Conservation (phyloP, 768 basidiomycete genomes). For the Mycena alexandri region DNA sequence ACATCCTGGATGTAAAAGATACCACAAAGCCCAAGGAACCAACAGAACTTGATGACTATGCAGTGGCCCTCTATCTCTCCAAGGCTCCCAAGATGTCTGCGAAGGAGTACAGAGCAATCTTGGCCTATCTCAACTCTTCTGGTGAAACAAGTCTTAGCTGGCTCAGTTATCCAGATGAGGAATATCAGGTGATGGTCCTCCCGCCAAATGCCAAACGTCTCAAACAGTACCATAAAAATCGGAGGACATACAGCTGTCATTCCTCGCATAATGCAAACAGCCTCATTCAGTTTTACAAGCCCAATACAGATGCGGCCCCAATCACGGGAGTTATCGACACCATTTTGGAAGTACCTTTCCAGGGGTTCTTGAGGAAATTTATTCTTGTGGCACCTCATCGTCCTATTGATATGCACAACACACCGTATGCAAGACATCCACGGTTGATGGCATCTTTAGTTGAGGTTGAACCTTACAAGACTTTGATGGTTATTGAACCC, state of each 20-base stretch:
- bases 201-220: constrained; percentile 22
- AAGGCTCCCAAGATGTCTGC: constrained; percentile 9
- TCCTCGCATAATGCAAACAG: constrained; percentile 14
- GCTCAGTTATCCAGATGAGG: constrained; percentile 2
- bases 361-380: constrained; percentile 14
- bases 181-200: constrained; percentile 6
- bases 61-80: constrained; percentile 4
- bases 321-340: not conserved
- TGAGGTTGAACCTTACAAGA: too few species aligned
- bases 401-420: constrained; percentile 13
- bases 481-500: constrained; percentile 41
- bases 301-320: not conserved
- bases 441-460: too few species aligned
- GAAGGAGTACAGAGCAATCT: constrained; percentile 14
- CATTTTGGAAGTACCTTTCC: constrained; percentile 11
- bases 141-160: constrained; percentile 3
- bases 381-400: constrained; percentile 8
- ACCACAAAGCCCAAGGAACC: not conserved
- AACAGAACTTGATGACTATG: constrained; percentile 5
- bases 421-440: too few species aligned
- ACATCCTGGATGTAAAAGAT: constrained; percentile 8
- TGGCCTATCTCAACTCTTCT: constrained; percentile 6
- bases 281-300: constrained; percentile 11
- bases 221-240: constrained; percentile 15
- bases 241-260: constrained; percentile 16